Evolutionary conservation across 2,329 filamentous ascomycete genomes (phyloP), one percentile per base, ranked within the genome.

Genomic region (Verticillium nonalfalfae): DNA sequence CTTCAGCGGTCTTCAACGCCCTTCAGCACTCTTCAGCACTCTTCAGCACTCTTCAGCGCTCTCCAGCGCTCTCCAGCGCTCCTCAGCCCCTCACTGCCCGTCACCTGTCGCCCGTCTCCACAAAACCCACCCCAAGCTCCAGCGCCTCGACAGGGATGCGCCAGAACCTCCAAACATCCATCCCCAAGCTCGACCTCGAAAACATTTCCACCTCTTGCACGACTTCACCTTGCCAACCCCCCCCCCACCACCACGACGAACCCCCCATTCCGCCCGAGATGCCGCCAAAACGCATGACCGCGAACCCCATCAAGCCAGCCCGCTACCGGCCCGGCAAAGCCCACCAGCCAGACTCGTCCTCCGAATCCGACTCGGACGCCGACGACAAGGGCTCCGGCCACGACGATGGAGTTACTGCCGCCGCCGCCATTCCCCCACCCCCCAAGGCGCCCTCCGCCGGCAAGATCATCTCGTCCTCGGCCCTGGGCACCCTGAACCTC

Each of bases 201-300:
- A 50, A 50, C 40, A 50, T 50, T 50, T 50, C 40, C 40, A 21
- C n/a, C 40, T 50, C 26, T 2, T 15, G 13, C 18, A 14, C 39
- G 18, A 1, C 39, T 15, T 15, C 39, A 45, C 6, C 39, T 7
- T n/a, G 18, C 39, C 39, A 18, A 7, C n/a, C n/a, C n/a, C n/a
- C n/a, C 39, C 9, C 40, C 40, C 11, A 11, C 5, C 40, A 26
- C 40, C n/a, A 18, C 4, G 11, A n/a, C 40, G 7, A 55, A 21
- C n/a, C 21, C 56, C 54, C 39, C 39, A 7, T 26, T 3, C 26
- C 26, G 26, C 26, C 62, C 65, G 69, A 56, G 38, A 85, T 85
- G 83, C 88, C 90, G 64, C 86, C 88, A 13, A 93, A 91, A 74
- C 90, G 91, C 70, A 97, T 98, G 91, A 98, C 94, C 65, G 93